Conservation (phyloP, 768 basidiomycete genomes). For the Lentinula sp. region DNA sequence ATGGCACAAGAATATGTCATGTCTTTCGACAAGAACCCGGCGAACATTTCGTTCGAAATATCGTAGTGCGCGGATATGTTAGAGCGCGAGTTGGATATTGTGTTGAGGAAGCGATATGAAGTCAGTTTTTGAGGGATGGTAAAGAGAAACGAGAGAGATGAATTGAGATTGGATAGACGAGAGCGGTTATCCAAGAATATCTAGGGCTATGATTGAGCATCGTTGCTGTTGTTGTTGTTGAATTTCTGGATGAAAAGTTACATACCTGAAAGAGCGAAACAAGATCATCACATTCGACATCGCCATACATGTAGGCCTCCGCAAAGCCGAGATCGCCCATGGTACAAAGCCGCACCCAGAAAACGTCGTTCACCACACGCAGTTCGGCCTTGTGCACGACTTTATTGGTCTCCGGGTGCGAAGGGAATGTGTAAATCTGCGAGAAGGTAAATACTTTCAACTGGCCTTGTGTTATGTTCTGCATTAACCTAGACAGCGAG, state of each 20-base stretch:
- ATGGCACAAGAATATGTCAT: conserved; percentile 79
- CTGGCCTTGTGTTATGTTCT: conserved; percentile 40
- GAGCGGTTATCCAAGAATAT: conserved; percentile 57
- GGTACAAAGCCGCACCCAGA: conserved; percentile 52
- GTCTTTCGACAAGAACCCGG: conserved; percentile 55
- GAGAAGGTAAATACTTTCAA: conserved; percentile 39
- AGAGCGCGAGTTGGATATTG: conserved; percentile 54
- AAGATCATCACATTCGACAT: conserved; percentile 65
- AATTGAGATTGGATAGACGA: conserved; percentile 42
- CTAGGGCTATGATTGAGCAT: conserved; percentile 23
- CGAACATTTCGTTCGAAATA: conserved; percentile 73
- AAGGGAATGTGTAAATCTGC: conserved; percentile 39
- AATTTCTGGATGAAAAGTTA: not conserved
- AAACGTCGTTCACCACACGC: conserved; percentile 42
- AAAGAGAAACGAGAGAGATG: conserved; percentile 46
- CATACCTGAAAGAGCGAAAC: conserved; percentile 56
- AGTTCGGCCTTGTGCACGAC: conserved; percentile 34
- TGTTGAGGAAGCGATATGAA: conserved; percentile 58
- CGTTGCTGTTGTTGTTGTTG: not conserved
- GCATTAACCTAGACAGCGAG: conserved; percentile 28
- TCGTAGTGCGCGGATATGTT: conserved; percentile 79
- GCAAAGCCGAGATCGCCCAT: conserved; percentile 70
- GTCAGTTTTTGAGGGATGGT: conserved; percentile 48
- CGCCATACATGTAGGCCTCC: conserved; percentile 77
- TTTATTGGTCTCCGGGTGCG: conserved; percentile 13